These are phyloP conservation scores for Tetrapisispora phaffii DNA, from an alignment of 805 yeast genomes.

Conservation along the genomic window DNA sequence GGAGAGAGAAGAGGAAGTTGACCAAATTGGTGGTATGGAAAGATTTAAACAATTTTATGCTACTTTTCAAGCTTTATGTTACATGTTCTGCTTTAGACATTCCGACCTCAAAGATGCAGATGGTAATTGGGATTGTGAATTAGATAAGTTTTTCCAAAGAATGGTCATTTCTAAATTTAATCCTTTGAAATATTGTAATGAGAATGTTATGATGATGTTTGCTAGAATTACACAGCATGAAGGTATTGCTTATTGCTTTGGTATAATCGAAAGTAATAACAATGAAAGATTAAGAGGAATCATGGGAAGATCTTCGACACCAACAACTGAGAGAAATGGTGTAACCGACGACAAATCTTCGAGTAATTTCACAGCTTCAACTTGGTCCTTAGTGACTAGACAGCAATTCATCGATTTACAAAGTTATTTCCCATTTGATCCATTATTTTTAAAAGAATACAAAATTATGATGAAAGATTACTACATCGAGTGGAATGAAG, in stretches of 20 bases:
- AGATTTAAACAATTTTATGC: slow-evolving; percentile 83
- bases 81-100: slow-evolving; percentile 86
- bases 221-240: slow-evolving; percentile 86
- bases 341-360: slow-evolving; percentile 9
- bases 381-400: slow-evolving; percentile 43
- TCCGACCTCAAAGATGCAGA: slow-evolving; percentile 39
- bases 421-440: slow-evolving; percentile 96
- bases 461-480: slow-evolving; percentile 43
- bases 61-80: slow-evolving; percentile 79
- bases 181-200: slow-evolving; percentile 88
- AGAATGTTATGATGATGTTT: slow-evolving; percentile 85
- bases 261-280: slow-evolving; percentile 84
- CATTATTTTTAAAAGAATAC: slow-evolving; percentile 60
- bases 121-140: slow-evolving; percentile 61
- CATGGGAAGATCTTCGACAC: slow-evolving; percentile 25
- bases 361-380: slow-evolving; percentile 17
- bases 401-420: slow-evolving; percentile 84
- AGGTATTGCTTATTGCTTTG: slow-evolving; percentile 85
- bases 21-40: slow-evolving; percentile 67
- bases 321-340: neutral
- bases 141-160: slow-evolving; percentile 82
- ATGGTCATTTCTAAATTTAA: slow-evolving; percentile 81
- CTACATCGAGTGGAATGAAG: slow-evolving; percentile 79
- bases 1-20: slow-evolving; percentile 80
- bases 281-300: slow-evolving; percentile 37